Evolutionary conservation across 176 grass and related monocot species (phyloP), one percentile per base, ranked within the genome.

Genomic region (Ananas comosus): DNA sequence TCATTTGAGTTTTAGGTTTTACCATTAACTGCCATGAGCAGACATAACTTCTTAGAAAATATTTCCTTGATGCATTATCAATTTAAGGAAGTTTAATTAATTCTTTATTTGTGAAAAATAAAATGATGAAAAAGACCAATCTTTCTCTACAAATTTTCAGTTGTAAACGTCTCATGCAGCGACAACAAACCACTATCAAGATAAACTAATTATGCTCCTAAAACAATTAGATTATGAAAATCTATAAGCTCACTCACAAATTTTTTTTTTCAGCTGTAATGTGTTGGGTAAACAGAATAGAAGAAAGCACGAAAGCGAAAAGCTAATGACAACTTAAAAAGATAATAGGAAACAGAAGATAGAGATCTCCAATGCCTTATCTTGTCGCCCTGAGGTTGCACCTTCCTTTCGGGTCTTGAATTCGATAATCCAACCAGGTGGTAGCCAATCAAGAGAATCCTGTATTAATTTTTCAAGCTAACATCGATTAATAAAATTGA

Each of bases 381-480:
- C 67, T 69, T 47, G 49, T 11, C 22, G 3, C 61, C 72, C 72
- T 48, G 48, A 48, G 13, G 12, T 3, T 48, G 10, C 47, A 7
- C 72, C 80, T 48, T 56, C 68, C 48, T 56, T 70, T 70, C 72
- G 67, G 42, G 9, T 71, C 63, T 49, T 82, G 18, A 65, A 50
- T 63, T 76, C 66, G 16, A 76, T 7, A 76, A 65, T 49, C 66
- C 66, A 82, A 65, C 69, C 80, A 64, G 49, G 14, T 49, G 80
- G 80, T 63, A 82, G 56, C 80, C 72, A 81, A 64, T 81, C 14
- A 23, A 52, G 53, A 76, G 56, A 67, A 67, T 67, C 65, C 18
- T 67, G 27, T 21, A 67, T 10, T 49, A 10, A 33, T 49, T 67
- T 33, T 67, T 27, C 65, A 49, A 67, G 16, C 65, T 67, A 67